Evolutionary conservation across 1,139 yeast species (phyloP), one percentile per base, ranked within the genome.

Genomic region (Saccharomyces hybrid): DNA sequence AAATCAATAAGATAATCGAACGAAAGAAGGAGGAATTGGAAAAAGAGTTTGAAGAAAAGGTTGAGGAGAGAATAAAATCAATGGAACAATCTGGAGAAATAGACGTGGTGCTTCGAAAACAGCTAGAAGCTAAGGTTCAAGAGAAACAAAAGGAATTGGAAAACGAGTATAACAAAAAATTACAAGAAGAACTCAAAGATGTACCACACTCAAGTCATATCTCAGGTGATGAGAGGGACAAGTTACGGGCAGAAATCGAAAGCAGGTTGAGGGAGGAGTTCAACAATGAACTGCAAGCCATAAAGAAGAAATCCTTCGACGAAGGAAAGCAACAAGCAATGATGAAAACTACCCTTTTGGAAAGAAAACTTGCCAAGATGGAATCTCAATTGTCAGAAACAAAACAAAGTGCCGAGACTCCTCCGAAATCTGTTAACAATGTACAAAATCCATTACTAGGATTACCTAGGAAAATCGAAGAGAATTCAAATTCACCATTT

Each of bases 291-390:
- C 63, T 73, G 48, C 70, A 69, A 16, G 71, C 64, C 32, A 64
- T 66, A 27, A 73, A 72, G 64, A 67, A 71, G 58, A 64, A 64
- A 42, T 68, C 75, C 5, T 70, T 73, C 51, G 75, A 73, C 28
- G 75, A 75, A 53, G 72, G 76, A 11, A 63, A 61, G 49, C 69
- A 73, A 57, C 71, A 73, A 44, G 68, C 71, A 47, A 69, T 64
- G 48, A 61, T 63, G 70, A 68, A 61, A 56, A 70, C 62, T 56
- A 66, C 61, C 5, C 56, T 66, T 13, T 52, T 60, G 49, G 70
- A 57, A 56, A 63, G 61, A 54, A 66, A 63, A 60, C 65, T 60
- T 16, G 59, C 58, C 50, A 65, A 59, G 53, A 56, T 58, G 48
- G 65, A 58, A 54, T 52, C 58, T n/a, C 67, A 56, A 55, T 38